Conservation (phyloP, 768 basidiomycete genomes). For the Boletus eberwhitei region DNA sequence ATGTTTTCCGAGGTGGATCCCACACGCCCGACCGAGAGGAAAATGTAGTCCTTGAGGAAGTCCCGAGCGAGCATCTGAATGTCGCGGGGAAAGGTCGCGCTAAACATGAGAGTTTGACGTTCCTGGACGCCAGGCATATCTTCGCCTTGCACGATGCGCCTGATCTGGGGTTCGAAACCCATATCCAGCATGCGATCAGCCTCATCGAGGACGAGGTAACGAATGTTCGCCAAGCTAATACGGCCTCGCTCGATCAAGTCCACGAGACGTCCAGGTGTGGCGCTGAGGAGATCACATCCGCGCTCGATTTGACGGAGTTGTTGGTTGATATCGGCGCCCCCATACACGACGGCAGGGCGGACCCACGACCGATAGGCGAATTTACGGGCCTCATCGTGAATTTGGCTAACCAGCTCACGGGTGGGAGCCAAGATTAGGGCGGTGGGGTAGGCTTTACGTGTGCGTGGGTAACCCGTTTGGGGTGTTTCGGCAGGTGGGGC, state of each 20-base stretch:
- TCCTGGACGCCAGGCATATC: slow-evolving; percentile 95
- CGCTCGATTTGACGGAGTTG: slow-evolving; percentile 94
- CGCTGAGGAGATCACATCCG: slow-evolving; percentile 94
- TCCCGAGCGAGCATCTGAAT: slow-evolving; percentile 96
- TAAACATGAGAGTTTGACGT: slow-evolving; percentile 99
- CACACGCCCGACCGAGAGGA: slow-evolving; percentile 97
- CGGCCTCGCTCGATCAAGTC: slow-evolving; percentile 97
- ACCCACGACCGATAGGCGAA: slow-evolving; percentile 99
- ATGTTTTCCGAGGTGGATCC: slow-evolving; percentile 99
- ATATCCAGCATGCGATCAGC: slow-evolving; percentile 99
- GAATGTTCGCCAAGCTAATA: slow-evolving; percentile 94
- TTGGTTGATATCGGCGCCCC: slow-evolving; percentile 95
- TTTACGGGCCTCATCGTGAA: slow-evolving; percentile 98
- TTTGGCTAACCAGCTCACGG: slow-evolving; percentile 97
- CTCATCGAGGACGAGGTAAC: slow-evolving; percentile 97
- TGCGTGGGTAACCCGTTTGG: slow-evolving; percentile 52
- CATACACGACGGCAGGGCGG: slow-evolving; percentile 97
- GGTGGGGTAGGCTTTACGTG: slow-evolving; percentile 92
- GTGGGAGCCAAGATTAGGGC: slow-evolving; percentile 98
- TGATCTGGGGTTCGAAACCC: slow-evolving; percentile 99
- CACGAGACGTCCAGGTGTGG: slow-evolving; percentile 96
- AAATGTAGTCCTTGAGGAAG: slow-evolving; percentile 98
- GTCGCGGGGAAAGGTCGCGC: slow-evolving; percentile 97
- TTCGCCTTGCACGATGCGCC: slow-evolving; percentile 95
- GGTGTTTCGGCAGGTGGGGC: slow-evolving; percentile 56